Evolutionary conservation across 2,329 filamentous ascomycete genomes (phyloP).

Genomic region (Hypoxylon sp.): DNA sequence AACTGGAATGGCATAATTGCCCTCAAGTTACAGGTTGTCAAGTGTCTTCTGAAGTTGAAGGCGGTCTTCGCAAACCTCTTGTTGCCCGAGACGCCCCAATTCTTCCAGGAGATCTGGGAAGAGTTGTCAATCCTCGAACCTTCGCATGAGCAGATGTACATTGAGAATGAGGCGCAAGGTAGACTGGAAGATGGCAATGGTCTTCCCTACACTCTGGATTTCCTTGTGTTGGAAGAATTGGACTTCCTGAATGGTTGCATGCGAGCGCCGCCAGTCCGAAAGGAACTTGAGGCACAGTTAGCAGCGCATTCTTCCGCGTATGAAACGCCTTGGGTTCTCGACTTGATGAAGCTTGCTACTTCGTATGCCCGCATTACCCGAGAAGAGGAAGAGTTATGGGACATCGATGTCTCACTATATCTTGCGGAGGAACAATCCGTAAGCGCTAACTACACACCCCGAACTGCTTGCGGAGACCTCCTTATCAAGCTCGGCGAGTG

Average conservation of each 20-base stretch:
- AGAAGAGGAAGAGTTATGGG: slow-evolving; percentile 96
- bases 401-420: slow-evolving; percentile 95
- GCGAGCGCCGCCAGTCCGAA: slow-evolving; percentile 86
- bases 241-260: slow-evolving; percentile 95
- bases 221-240: slow-evolving; percentile 91
- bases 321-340: slow-evolving; percentile 83
- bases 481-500: slow-evolving; percentile 94
- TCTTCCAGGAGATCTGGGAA: slow-evolving; percentile 91
- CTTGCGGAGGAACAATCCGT: slow-evolving; percentile 95
- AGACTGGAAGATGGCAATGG: slow-evolving; percentile 90
- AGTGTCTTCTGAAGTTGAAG: slow-evolving; percentile 91
- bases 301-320: slow-evolving; percentile 69
- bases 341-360: slow-evolving; percentile 87
- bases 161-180: slow-evolving; percentile 86
- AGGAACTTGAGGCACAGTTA: slow-evolving; percentile 87
- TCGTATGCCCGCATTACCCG: slow-evolving; percentile 90
- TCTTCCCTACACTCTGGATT: slow-evolving; percentile 94
- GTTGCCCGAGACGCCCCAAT: slow-evolving; percentile 81
- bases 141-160: slow-evolving; percentile 85
- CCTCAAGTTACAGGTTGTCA: slow-evolving; percentile 93
- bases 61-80: slow-evolving; percentile 85
- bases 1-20: slow-evolving; percentile 85
- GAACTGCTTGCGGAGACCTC: slow-evolving; percentile 91
- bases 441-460: slow-evolving; percentile 94
- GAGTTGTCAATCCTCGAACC: slow-evolving; percentile 81